A percentile compares a stretch with the other conserved stretches of the same genome.
Conservation (phyloP, 441 rosid species). For the Dalechampia spathulata region DNA sequence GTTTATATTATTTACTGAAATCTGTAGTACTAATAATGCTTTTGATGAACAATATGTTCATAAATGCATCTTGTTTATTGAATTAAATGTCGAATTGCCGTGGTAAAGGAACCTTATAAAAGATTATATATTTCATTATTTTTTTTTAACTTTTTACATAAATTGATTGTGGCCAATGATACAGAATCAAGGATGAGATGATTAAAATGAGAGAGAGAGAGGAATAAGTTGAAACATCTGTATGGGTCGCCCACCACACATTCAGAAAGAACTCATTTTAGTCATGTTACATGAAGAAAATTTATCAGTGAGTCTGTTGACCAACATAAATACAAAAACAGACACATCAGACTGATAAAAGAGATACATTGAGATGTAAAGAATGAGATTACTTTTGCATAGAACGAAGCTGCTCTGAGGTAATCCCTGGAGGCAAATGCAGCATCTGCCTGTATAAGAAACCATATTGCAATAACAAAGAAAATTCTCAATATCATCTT, state of each 20-base stretch:
- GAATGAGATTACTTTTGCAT: constrained; percentile 65
- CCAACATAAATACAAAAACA: neutral
- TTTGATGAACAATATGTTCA: neutral
- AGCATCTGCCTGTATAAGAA: constrained; percentile 82
- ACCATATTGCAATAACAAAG: constrained; percentile 13
- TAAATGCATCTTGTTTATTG: neutral
- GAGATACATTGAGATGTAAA: constrained; percentile 10
- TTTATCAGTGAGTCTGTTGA: neutral
- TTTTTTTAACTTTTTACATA: neutral
- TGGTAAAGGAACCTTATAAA: neutral
- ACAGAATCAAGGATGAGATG: neutral
- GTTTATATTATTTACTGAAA: constrained; percentile 2
- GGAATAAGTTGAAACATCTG: no score
- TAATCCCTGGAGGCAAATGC: constrained; percentile 84
- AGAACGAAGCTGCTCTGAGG: constrained; percentile 92
- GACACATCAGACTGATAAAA: constrained; percentile 1
- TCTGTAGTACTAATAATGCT: neutral
- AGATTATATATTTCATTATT: neutral
- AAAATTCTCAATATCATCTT: constrained; percentile 11
- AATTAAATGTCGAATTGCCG: neutral
- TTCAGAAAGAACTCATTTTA: neutral
- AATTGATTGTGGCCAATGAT: neutral
- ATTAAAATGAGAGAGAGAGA: neutral
- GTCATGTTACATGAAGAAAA: neutral
- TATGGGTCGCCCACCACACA: neutral